Base-by-base conservation (phyloP, 345 rosid genomes). In the Leavenworthia alabamica region DNA sequence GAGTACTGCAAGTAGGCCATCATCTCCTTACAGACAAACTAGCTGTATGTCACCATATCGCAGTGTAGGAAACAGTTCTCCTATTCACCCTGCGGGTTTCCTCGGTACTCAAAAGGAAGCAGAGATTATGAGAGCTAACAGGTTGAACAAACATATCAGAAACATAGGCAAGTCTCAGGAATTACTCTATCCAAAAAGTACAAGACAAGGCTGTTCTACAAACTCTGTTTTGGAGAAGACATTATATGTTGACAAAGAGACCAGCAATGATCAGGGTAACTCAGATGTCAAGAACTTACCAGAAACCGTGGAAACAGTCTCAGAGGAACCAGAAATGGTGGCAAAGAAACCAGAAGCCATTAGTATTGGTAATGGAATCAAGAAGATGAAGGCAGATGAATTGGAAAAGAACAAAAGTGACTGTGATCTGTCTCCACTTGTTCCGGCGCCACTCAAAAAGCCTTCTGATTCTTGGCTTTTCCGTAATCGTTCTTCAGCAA, bases 381-480 rank as follows among this genome's bases (percentile, higher is more conserved):
- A 40, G 62, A 55, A 41, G 60, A 45, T 60, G 16, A 43, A 64
- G 35, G 67, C 9, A 74, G 78, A 60, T 51, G 68, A 67, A 23
- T 22, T 48, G 29, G 73, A 33, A 61, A 67, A 49, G 62, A 67
- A 54, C 6, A 51, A 61, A 46, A 53, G 31, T 29, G 60, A 56
- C 22, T 52, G 39, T 50, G 67, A 57, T 8, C 41, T 54, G 22
- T 56, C 81, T 68, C 74, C 75, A 32, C 78, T 74, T 74, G 77
- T 79, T 19, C 89, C 81, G 8, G 82, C 86, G 17, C 57, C 79
- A 49, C 96, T 88, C 3, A 85, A 81, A 71, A 81, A 81, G 45
- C 99, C 99, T 13, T 82, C 99, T 0, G 96, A 93, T 45, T 93
- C 99, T 29, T 93, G 99, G 99, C 94, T 93, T 33, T 73, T 82